phyloP scores from a whole-genome alignment of 2,329 filamentous ascomycete genomes.

The Paramyrothecium roridum region DNA sequence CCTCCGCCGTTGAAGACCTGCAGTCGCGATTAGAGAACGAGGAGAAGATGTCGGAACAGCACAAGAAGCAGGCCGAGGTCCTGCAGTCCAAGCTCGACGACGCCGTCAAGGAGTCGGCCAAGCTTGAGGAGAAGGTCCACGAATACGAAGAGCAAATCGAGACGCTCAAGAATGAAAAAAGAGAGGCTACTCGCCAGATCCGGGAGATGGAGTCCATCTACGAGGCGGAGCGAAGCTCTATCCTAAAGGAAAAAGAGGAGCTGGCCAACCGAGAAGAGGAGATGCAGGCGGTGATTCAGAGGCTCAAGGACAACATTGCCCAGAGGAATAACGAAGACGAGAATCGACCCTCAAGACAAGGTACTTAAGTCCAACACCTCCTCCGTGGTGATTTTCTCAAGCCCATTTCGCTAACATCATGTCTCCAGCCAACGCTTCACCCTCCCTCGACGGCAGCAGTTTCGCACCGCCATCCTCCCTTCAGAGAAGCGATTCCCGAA shows the following conservation, averaged over 20 bases:
- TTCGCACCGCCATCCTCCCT: slow-evolving; percentile 85
- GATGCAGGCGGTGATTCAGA: slow-evolving; percentile 84
- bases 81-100: slow-evolving; percentile 86
- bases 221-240: slow-evolving; percentile 81
- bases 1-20: slow-evolving; percentile 77
- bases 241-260: slow-evolving; percentile 90
- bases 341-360: slow-evolving; percentile 53
- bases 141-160: slow-evolving; percentile 84
- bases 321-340: slow-evolving; percentile 67
- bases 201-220: slow-evolving; percentile 92
- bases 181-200: slow-evolving; percentile 77
- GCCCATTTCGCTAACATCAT: background rate
- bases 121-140: slow-evolving; percentile 83
- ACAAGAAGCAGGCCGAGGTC: slow-evolving; percentile 79
- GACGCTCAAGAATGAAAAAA: slow-evolving; percentile 76
- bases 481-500: slow-evolving; percentile 83
- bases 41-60: slow-evolving; percentile 73
- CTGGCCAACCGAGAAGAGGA: slow-evolving; percentile 82
- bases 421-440: slow-evolving; percentile 52
- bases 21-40: slow-evolving; percentile 79
- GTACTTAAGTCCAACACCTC: slow-evolving; percentile 34
- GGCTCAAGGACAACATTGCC: slow-evolving; percentile 84
- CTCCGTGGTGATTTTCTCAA: background rate
- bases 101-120: slow-evolving; percentile 74
- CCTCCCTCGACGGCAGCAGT: slow-evolving; percentile 69